phyloP scores from a whole-genome alignment of 441 rosid genomes.

The Viola pubescens region DNA sequence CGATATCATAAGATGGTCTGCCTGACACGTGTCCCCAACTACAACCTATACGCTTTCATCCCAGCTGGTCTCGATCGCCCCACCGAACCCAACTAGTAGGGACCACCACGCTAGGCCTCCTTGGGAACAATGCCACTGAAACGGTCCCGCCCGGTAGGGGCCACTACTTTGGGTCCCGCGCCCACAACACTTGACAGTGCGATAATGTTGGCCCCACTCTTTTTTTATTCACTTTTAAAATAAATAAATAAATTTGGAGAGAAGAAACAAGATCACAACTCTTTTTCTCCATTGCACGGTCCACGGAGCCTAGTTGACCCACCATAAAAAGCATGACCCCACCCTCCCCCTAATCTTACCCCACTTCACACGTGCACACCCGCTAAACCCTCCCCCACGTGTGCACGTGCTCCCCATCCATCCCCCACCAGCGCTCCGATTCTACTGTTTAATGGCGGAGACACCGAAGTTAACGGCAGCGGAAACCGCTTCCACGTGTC shows the following conservation, averaged over 20 bases:
- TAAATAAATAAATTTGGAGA: neutral
- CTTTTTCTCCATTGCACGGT: conserved; percentile 20
- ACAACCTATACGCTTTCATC: conserved; percentile 8
- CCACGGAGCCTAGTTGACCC: conserved; percentile 34
- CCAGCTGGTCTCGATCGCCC: conserved; percentile 25
- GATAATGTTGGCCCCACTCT: conserved; percentile 16
- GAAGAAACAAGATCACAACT: neutral
- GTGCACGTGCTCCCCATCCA: conserved; percentile 37
- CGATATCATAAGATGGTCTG: neutral
- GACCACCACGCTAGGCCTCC: conserved; percentile 45
- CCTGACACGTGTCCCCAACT: conserved; percentile 21
- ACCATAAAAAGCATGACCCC: conserved; percentile 31
- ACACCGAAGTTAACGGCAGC: neutral
- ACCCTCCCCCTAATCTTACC: conserved; percentile 28
- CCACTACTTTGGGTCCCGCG: conserved; percentile 27
- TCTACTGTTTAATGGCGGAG: conserved; percentile 24
- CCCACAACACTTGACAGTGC: conserved; percentile 29
- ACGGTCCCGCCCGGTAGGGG: conserved; percentile 17
- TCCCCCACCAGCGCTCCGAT: conserved; percentile 3
- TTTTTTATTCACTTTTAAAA: neutral
- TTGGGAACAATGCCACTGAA: conserved; percentile 33
- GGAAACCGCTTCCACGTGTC: neutral
- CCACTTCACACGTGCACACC: conserved; percentile 55
- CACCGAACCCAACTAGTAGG: conserved; percentile 31
- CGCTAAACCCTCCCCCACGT: conserved; percentile 29